Evolutionary conservation across 169 alveolate species (phyloP), one percentile per base, ranked within the genome.

Genomic region (Eimeria mitis): DNA sequence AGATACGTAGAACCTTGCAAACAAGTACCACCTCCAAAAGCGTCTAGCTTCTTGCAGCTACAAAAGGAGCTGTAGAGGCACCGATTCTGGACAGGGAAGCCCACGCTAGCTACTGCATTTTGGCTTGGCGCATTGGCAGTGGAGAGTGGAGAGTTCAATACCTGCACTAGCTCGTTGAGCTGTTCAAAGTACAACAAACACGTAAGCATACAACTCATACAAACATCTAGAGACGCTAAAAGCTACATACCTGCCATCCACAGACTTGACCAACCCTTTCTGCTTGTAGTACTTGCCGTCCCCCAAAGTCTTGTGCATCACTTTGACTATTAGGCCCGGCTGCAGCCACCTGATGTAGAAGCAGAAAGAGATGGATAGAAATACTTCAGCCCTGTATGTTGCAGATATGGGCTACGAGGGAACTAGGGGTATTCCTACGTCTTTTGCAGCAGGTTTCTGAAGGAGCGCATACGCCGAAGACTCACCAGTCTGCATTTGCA

Each of bases 281-380:
- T 94, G 89, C 78, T 78, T 94, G 95, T 87, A 94, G 68, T 87
- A 94, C 31, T 28, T 65, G 23, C 96, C 96, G 37, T 87, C 96
- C 8, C 95, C 96, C 76, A 94, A 59, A 23, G 81, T 71, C 68
- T 75, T 71, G 78, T 87, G 95, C 87, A 94, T 59, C 78, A 88
- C 95, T 47, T 94, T 94, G 79, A 87, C 95, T 1, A 94, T 37
- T 75, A 88, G 40, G 31, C 91, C 91, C 14, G 73, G 76, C 52
- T 79, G 70, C 49, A 88, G 28, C 96, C 96, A 94, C 96, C 96
- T 87, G 83, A 34, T 28, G 70, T 49, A 37, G 16, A 19, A 75
- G 63, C 54, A 89, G 47, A 75, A 83, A 9, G 9, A 31, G 88
- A 28, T 44, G 63, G 25, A 44, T 16, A 52, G 42, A 49, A 19